Conservation (phyloP, 148 eudicot genomes). For the Silene uniflora region DNA sequence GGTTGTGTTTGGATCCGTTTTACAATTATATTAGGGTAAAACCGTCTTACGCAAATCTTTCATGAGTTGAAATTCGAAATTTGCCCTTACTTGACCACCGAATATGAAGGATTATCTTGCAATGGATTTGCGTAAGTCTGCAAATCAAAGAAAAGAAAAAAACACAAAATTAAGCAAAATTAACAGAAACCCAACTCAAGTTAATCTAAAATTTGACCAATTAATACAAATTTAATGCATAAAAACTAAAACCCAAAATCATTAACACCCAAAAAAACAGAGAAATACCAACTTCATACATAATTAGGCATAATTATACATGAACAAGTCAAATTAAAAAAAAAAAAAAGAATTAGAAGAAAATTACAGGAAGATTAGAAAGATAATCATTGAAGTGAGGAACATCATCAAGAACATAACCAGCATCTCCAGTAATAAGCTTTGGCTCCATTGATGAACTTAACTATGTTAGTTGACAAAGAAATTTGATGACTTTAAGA, state of each 20-base stretch:
- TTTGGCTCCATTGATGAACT: constrained; percentile 38
- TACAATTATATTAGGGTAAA: too few species aligned
- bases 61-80: background rate
- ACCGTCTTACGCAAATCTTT: background rate
- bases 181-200: background rate
- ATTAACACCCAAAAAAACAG: constrained; percentile 16
- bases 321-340: background rate
- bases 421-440: constrained; percentile 49
- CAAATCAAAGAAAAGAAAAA: constrained; percentile 10
- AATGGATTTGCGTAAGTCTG: constrained; percentile 77
- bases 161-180: constrained; percentile 3
- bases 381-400: constrained; percentile 80
- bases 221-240: constrained; percentile 1
- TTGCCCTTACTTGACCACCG: constrained; percentile 59
- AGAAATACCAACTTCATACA: background rate
- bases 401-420: constrained; percentile 81
- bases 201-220: background rate
- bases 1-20: too few species aligned
- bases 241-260: background rate
- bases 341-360: background rate
- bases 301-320: background rate
- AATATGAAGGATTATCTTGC: constrained; percentile 75
- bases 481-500: background rate
- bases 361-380: constrained; percentile 51
- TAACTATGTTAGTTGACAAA: background rate